These are phyloP conservation scores for Epichloe gansuensis DNA, from an alignment of 2,329 filamentous ascomycete genomes.

Conservation along the genomic window DNA sequence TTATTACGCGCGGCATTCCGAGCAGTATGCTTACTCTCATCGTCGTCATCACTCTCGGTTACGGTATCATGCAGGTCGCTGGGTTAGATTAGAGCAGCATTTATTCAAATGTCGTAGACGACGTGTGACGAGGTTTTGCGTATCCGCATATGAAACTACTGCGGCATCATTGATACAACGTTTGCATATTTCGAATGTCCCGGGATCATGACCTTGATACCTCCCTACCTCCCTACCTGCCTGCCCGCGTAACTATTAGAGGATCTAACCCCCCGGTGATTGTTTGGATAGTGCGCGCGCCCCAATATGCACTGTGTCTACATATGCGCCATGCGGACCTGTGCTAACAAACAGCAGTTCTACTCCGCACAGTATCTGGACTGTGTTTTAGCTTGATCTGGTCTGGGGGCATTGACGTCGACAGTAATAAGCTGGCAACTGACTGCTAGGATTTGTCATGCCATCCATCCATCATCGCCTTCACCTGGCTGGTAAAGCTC, in stretches of 20 bases:
- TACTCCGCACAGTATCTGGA: not conserved
- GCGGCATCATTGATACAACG: not conserved
- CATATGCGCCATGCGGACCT: too few species aligned
- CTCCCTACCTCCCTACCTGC: not conserved
- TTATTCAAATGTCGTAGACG: not conserved
- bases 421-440: not conserved
- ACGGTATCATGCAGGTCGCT: conserved; percentile 72
- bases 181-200: too few species aligned
- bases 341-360: not conserved
- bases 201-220: too few species aligned
- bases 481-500: not conserved
- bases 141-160: not conserved
- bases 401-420: not conserved
- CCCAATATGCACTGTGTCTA: not conserved
- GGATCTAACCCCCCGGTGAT: not conserved
- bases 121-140: not conserved
- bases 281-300: not conserved
- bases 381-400: not conserved
- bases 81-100: conserved; percentile 35
- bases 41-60: conserved; percentile 80
- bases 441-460: not conserved
- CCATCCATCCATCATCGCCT: not conserved
- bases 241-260: not conserved
- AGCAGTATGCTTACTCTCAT: conserved; percentile 68
- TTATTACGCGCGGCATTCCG: conserved; percentile 85